Evolutionary conservation across 164 flowering plant genomes (phyloP), one percentile per base, ranked within the genome.

Genomic region (Protea cynaroides): DNA sequence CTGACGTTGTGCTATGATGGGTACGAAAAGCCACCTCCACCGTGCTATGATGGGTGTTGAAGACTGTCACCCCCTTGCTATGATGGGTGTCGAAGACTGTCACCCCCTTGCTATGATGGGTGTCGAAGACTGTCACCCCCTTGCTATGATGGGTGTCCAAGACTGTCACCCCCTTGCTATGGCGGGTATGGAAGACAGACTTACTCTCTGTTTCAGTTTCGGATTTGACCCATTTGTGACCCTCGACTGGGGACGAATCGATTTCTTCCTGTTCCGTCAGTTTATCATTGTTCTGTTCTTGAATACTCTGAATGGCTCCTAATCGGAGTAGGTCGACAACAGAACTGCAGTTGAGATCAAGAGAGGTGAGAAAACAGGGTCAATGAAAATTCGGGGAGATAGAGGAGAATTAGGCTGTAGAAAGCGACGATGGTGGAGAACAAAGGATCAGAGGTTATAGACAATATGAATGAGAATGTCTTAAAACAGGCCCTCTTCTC

Each of bases 381-480:
- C 53, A 56, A 71, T 59, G 65, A 79, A 76, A 64, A 66, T 19
- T 15, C 43, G 69, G 0, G 97, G 67, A 79, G 71, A 51, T 85
- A 91, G 68, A 91, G 84, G 64, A 87, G 79, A 51, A 82, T 65
- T 1, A 91, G 58, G 63, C 65, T 64, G 81, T 74, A 84, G n/a
- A 84, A 67, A 21, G 91, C 72, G 74, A 85, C 46, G 36, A 84
- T n/a, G 61, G 66, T 65, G 0, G 96, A 85, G 65, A 91, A 80
- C 51, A 90, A 81, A 66, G 93, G 89, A 55, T 74, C 37, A 2
- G 78, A 68, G 34, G 73, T 47, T 3, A 74, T 46, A 21, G 72
- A 77, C 0, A 78, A 69, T 4, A 65, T 9, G 18, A 24, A 70
- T 3, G 70, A 25, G 37, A 53, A 13, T 8, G 65, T 13, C 49